Conservation (phyloP, 768 basidiomycete genomes). For the Panellus pusillus region DNA sequence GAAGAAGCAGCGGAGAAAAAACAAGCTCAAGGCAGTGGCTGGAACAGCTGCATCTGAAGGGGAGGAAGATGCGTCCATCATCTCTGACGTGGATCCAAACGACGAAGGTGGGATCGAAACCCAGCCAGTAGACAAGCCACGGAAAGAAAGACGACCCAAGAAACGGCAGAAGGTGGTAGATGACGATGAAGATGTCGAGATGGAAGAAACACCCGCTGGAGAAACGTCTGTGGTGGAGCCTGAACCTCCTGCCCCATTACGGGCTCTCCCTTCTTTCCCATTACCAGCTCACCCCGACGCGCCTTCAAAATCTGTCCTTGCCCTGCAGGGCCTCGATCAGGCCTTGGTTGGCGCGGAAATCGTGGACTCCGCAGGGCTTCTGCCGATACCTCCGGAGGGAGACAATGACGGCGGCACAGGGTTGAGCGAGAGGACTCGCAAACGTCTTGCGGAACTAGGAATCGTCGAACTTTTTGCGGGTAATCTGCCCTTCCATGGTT, state of each 20-base stretch:
- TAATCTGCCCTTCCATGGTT: slow-evolving; percentile 32
- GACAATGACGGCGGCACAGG: slow-evolving; percentile 45
- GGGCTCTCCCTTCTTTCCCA: slow-evolving; percentile 67
- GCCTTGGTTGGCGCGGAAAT: slow-evolving; percentile 70
- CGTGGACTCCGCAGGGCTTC: slow-evolving; percentile 52
- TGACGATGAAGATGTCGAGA: slow-evolving; percentile 26
- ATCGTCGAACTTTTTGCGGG: slow-evolving; percentile 90
- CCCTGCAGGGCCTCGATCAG: slow-evolving; percentile 76
- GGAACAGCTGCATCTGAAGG: slow-evolving; percentile 27
- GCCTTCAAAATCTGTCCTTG: slow-evolving; percentile 69
- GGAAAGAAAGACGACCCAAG: slow-evolving; percentile 33
- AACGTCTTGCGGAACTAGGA: slow-evolving; percentile 70
- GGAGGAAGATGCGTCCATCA: slow-evolving; percentile 23
- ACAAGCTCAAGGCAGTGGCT: slow-evolving; percentile 22
- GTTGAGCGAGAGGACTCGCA: slow-evolving; percentile 59
- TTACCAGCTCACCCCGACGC: slow-evolving; percentile 63
- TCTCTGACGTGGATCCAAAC: slow-evolving; percentile 20
- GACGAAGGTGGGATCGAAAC: slow-evolving; percentile 16
- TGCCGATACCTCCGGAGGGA: slow-evolving; percentile 43
- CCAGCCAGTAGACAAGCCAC: slow-evolving; percentile 11
- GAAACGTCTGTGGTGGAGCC: slow-evolving; percentile 22
- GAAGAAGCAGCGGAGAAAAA: slow-evolving; percentile 68
- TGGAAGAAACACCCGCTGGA: slow-evolving; percentile 20
- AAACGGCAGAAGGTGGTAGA: slow-evolving; percentile 44
- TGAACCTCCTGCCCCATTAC: slow-evolving; percentile 26